Percentiles rank a stretch among this genome's conserved stretches.
These are phyloP conservation scores for Metschnikowia picachoensis DNA, from an alignment of 805 yeast genomes.

Conservation along the genomic window DNA sequence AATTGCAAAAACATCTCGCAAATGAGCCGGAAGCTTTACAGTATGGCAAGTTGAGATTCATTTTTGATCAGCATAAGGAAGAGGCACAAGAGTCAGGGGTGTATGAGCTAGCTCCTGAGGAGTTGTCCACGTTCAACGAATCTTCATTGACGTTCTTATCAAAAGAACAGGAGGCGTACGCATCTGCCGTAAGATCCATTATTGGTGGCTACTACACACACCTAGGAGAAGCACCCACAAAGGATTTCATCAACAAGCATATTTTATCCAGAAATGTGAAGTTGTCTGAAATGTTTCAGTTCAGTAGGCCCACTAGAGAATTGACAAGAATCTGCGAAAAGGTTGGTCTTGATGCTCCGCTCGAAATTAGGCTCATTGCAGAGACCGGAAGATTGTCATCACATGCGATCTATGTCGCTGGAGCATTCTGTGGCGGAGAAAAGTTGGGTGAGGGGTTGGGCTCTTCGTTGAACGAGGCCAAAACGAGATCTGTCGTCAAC, in stretches of 20 bases:
- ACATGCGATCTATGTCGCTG: conserved; percentile 85
- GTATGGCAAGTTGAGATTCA: conserved; percentile 65
- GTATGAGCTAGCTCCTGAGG: conserved; percentile 29
- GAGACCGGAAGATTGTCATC: conserved; percentile 89
- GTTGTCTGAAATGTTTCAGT: conserved; percentile 67
- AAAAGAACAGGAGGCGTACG: conserved; percentile 46
- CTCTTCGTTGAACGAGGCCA: conserved; percentile 83
- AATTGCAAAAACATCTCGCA: conserved; percentile 61
- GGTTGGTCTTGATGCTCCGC: conserved; percentile 69
- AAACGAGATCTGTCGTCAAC: conserved; percentile 85
- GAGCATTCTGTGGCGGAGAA: conserved; percentile 79
- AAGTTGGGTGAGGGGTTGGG: conserved; percentile 95
- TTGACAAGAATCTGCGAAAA: conserved; percentile 72
- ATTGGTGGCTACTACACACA: conserved; percentile 81
- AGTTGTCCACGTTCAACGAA: conserved; percentile 14
- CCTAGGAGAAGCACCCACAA: conserved; percentile 60
- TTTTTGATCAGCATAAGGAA: conserved; percentile 27
- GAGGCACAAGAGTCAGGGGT: conserved; percentile 49
- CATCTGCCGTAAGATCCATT: conserved; percentile 75
- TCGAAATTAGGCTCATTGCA: conserved; percentile 71
- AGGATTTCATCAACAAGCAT: conserved; percentile 66
- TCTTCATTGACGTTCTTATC: conserved; percentile 24
- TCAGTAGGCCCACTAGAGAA: conserved; percentile 83
- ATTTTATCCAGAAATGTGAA: conserved; percentile 81
- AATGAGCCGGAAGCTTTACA: conserved; percentile 65